These are phyloP conservation scores for Solanum hybrid DNA, from an alignment of 305 asterid species.

Conservation along the genomic window DNA sequence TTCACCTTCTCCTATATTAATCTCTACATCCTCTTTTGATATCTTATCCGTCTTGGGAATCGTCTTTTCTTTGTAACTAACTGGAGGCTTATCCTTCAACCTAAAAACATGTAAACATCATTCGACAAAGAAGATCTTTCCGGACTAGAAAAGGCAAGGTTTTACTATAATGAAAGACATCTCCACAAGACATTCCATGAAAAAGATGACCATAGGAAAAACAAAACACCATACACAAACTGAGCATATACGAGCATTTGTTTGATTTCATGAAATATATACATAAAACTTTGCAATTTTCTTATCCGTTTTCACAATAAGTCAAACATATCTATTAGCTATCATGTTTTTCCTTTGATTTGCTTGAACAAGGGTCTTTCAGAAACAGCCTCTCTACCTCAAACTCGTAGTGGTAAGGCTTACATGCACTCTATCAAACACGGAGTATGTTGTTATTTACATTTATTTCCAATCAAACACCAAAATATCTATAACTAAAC, in stretches of 20 bases:
- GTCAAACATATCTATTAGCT: background rate
- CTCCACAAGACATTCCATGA: background rate
- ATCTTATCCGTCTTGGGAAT: conserved; percentile 16
- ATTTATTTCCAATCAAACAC: background rate
- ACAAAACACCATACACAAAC: background rate
- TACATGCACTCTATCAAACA: no score
- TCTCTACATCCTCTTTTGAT: conserved; percentile 13
- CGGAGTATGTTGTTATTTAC: background rate
- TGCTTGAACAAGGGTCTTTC: no score
- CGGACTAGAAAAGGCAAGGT: conserved; percentile 16
- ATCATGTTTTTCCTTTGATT: no score
- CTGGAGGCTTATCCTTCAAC: conserved; percentile 33
- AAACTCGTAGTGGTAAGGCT: no score
- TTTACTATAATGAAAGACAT: background rate
- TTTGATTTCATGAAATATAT: background rate
- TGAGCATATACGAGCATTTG: background rate
- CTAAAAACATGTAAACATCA: conserved; percentile 15
- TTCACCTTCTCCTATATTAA: conserved; percentile 34
- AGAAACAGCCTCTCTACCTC: no score
- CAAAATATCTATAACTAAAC: background rate
- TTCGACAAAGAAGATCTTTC: background rate
- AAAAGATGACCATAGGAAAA: background rate
- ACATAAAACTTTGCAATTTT: background rate
- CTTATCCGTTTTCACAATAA: background rate
- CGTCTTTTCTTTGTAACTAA: conserved; percentile 33